Conservation (phyloP, 2,329 filamentous ascomycete genomes). For the Cordyceps javanica region DNA sequence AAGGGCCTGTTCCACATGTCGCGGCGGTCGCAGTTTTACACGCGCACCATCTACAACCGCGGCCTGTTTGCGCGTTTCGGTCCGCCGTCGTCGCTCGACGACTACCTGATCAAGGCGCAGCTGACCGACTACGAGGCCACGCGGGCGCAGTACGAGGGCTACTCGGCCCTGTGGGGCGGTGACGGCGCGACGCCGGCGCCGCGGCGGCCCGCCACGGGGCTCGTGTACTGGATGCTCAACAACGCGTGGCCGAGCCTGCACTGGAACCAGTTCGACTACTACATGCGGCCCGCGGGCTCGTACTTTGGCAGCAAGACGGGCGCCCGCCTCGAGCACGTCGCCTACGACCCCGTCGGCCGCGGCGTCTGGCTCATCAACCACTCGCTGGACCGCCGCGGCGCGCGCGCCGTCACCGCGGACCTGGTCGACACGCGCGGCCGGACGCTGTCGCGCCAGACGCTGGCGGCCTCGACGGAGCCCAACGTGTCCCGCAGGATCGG, state of each 20-base stretch:
- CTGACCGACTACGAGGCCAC: conserved; percentile 61
- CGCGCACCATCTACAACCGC: conserved; percentile 51
- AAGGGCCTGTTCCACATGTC: conserved; percentile 56
- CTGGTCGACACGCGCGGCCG: conserved; percentile 43
- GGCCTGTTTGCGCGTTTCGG: conserved; percentile 48
- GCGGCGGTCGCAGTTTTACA: conserved; percentile 48
- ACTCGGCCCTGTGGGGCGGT: conserved; percentile 44
- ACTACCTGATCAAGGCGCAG: conserved; percentile 55
- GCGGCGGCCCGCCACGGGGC: conserved; percentile 50
- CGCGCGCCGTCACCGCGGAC: conserved; percentile 41
- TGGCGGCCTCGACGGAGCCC: conserved; percentile 32
- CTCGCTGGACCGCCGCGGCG: conserved; percentile 31
- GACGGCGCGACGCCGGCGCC: no score
- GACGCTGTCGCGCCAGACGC: conserved; percentile 27
- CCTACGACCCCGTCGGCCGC: conserved; percentile 45
- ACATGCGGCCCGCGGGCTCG: conserved; percentile 49
- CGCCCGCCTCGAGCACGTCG: conserved; percentile 44
- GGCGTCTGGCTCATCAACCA: conserved; percentile 50
- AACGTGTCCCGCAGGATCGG: conserved; percentile 34
- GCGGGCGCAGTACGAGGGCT: conserved; percentile 52
- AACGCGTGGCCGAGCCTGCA: conserved; percentile 59
- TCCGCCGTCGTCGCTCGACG: conserved; percentile 41
- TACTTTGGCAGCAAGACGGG: conserved; percentile 55
- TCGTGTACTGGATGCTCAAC: conserved; percentile 64
- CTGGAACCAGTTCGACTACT: conserved; percentile 61